A percentile compares a stretch with the other conserved stretches of the same genome.
Conservation (phyloP, 768 basidiomycete species). For the Atractiella rhizophila region DNA sequence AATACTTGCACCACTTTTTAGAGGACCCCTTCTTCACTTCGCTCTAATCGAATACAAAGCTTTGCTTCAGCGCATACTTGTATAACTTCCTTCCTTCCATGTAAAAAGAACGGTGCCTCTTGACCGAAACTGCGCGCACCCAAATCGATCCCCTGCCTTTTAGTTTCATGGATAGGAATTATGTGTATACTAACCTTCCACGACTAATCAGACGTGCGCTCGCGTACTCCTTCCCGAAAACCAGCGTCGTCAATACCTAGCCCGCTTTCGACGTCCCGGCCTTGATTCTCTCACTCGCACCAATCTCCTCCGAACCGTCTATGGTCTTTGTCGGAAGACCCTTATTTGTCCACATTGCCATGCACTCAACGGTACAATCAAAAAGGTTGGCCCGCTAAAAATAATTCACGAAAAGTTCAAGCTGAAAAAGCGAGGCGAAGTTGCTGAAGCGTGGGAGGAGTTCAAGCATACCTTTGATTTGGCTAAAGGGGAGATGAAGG, state of each 20-base stretch:
- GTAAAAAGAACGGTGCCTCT: no score
- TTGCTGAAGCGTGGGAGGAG: slow-evolving; percentile 62
- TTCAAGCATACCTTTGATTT: slow-evolving; percentile 34
- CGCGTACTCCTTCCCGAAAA: slow-evolving; percentile 67
- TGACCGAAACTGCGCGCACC: neutral
- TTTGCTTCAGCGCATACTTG: neutral
- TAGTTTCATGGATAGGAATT: neutral
- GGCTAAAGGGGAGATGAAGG: slow-evolving; percentile 66
- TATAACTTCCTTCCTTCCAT: neutral
- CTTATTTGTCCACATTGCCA: slow-evolving; percentile 82
- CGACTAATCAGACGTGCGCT: slow-evolving; percentile 40
- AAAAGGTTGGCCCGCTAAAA: slow-evolving; percentile 79
- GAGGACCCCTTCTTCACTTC: no score
- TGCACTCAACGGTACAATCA: slow-evolving; percentile 78
- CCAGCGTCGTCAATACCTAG: slow-evolving; percentile 57
- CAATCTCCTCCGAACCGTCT: slow-evolving; percentile 55
- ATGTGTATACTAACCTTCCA: neutral
- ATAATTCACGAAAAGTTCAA: slow-evolving; percentile 96
- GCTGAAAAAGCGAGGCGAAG: slow-evolving; percentile 69
- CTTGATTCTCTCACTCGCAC: slow-evolving; percentile 83
- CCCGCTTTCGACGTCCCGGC: slow-evolving; percentile 65
- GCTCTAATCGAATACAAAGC: neutral
- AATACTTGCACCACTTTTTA: no score
- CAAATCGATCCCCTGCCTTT: neutral
- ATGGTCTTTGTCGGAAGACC: slow-evolving; percentile 62